Conservation (phyloP, 306 rosid species). For the Dalbergia cultrata region DNA sequence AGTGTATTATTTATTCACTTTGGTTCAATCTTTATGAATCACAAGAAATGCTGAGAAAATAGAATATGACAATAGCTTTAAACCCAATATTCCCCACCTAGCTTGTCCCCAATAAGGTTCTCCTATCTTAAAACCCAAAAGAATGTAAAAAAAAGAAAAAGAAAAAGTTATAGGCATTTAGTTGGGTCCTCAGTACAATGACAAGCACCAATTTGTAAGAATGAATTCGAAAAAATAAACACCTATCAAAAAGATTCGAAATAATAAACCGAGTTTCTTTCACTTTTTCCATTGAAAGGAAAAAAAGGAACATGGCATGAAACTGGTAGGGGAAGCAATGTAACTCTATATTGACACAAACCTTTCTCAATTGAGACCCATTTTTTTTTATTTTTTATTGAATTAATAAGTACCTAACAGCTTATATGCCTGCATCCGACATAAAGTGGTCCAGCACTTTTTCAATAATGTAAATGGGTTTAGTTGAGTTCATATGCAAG, state of each 20-base stretch:
- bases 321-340: background rate
- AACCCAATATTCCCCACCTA: background rate
- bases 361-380: background rate
- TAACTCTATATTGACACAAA: background rate
- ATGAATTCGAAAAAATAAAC: background rate
- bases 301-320: background rate
- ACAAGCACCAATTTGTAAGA: background rate
- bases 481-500: background rate
- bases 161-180: background rate
- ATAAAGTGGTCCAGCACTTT: background rate
- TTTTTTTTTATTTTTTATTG: too few relatives aligned
- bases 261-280: background rate
- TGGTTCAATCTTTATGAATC: background rate
- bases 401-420: too few relatives aligned
- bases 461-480: background rate
- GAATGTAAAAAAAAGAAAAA: too few relatives aligned
- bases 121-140: background rate
- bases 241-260: background rate
- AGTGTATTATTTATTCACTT: background rate
- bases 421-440: too few relatives aligned
- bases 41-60: background rate
- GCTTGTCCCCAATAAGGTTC: too few relatives aligned
- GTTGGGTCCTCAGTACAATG: background rate
- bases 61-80: background rate
- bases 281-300: background rate